Conservation (phyloP, 129 eudicot species). For the Centaurea solstitialis region DNA sequence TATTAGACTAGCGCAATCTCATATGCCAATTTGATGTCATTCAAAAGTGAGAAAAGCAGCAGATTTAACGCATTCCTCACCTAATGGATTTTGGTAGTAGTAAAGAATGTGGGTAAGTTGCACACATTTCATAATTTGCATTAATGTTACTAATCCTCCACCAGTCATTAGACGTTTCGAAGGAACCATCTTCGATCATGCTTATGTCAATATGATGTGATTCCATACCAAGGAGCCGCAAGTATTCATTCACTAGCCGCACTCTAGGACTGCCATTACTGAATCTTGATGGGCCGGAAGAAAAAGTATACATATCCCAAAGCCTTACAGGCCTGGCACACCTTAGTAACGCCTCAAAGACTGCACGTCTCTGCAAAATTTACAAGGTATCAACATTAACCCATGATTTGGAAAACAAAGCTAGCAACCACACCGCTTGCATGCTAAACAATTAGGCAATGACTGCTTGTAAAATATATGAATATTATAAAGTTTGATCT, state of each 20-base stretch:
- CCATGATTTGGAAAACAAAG: background rate
- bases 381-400: background rate
- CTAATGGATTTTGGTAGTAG: slow-evolving; percentile 79
- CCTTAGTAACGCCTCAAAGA: slow-evolving; percentile 75
- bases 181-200: slow-evolving; percentile 72
- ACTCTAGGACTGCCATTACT: slow-evolving; percentile 66
- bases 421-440: background rate
- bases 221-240: slow-evolving; percentile 79
- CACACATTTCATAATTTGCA: slow-evolving; percentile 68
- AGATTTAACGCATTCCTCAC: slow-evolving; percentile 35
- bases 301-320: slow-evolving; percentile 93
- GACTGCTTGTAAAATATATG: background rate
- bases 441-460: background rate
- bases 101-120: slow-evolving; percentile 89
- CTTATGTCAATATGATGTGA: slow-evolving; percentile 44
- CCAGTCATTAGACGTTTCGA: slow-evolving; percentile 63
- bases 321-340: slow-evolving; percentile 81
- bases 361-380: slow-evolving; percentile 76
- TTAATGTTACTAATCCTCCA: slow-evolving; percentile 91
- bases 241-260: slow-evolving; percentile 84
- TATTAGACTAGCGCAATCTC: background rate
- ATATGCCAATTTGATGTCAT: background rate
- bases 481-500: background rate
- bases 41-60: background rate
- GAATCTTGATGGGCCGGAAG: slow-evolving; percentile 71